phyloP scores from a whole-genome alignment of 352 stramenopile species.

The Phytophthora tubulina region DNA sequence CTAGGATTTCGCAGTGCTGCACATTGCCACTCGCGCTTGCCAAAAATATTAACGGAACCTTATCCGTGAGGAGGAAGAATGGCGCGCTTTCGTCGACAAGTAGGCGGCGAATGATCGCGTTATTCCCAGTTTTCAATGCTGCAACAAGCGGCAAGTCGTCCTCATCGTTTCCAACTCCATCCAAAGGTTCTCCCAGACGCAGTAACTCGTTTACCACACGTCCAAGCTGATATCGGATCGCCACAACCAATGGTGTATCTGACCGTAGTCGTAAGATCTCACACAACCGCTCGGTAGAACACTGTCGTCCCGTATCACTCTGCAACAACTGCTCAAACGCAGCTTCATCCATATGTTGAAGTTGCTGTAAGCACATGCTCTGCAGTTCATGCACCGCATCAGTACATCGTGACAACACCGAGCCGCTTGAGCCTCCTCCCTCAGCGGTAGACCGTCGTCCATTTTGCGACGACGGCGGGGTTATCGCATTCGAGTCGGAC shows the following conservation, averaged over 20 bases:
- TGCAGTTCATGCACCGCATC: slow-evolving; percentile 55
- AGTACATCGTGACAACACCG: slow-evolving; percentile 32
- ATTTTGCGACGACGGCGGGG: slow-evolving; percentile 33
- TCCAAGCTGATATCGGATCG: slow-evolving; percentile 82
- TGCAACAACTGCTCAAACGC: slow-evolving; percentile 69
- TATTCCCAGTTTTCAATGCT: slow-evolving; percentile 77
- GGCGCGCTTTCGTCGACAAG: slow-evolving; percentile 76
- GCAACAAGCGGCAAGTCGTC: slow-evolving; percentile 74
- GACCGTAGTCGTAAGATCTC: slow-evolving; percentile 72
- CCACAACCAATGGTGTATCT: slow-evolving; percentile 69
- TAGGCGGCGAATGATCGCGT: slow-evolving; percentile 76
- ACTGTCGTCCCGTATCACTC: slow-evolving; percentile 69
- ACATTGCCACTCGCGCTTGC: slow-evolving; percentile 75
- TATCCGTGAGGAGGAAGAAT: slow-evolving; percentile 82
- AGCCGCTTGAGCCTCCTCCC: slow-evolving; percentile 4
- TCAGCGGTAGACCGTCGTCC: slow-evolving; percentile 16
- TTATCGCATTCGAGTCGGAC: slow-evolving; percentile 13
- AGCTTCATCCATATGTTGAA: slow-evolving; percentile 58
- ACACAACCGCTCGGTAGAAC: slow-evolving; percentile 73
- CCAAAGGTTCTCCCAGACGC: slow-evolving; percentile 57
- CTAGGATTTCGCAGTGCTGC: slow-evolving; percentile 79
- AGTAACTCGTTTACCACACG: slow-evolving; percentile 86
- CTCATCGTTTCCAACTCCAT: slow-evolving; percentile 56
- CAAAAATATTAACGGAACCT: slow-evolving; percentile 80
- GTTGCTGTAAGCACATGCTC: slow-evolving; percentile 59